Percentiles rank a stretch among this genome's conserved stretches.
Conservation (phyloP, 2,329 filamentous ascomycete species). For the Pestalotiopsis sp. region DNA sequence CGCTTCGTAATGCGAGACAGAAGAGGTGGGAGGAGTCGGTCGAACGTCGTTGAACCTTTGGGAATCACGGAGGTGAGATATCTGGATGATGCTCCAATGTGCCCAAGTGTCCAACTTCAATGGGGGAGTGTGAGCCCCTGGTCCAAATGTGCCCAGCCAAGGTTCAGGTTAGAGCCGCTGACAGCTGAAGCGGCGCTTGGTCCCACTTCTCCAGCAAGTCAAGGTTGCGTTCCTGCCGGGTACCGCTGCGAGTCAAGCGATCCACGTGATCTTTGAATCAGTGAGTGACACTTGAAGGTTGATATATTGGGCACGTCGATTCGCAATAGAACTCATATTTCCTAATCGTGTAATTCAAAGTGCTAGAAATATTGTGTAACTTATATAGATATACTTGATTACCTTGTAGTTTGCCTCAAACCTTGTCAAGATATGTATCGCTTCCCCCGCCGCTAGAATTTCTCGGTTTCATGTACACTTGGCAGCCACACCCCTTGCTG, state of each 20-base stretch:
- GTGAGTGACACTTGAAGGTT: neutral
- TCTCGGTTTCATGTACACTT: neutral
- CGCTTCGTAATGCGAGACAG: neutral
- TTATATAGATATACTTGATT: too few species aligned
- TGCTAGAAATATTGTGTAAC: too few species aligned
- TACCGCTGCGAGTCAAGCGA: neutral
- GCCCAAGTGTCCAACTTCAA: neutral
- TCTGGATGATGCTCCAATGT: neutral
- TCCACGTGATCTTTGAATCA: neutral
- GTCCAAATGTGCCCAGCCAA: neutral
- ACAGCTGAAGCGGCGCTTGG: neutral
- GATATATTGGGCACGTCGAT: neutral
- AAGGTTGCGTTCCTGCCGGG: neutral
- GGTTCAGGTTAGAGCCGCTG: neutral
- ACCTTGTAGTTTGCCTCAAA: too few species aligned
- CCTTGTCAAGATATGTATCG: neutral
- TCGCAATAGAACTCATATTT: too few species aligned
- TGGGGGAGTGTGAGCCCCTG: neutral
- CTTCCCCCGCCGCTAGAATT: neutral
- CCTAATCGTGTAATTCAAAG: too few species aligned
- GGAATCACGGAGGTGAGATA: neutral
- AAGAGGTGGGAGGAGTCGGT: neutral
- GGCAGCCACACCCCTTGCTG: neutral
- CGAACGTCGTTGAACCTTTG: neutral
- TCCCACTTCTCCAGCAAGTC: neutral